A percentile compares a stretch with the other conserved stretches of the same genome.
Evolutionary conservation across 1,284 basidiomycete genomes (phyloP).

Genomic region (Thelephora terrestris): DNA sequence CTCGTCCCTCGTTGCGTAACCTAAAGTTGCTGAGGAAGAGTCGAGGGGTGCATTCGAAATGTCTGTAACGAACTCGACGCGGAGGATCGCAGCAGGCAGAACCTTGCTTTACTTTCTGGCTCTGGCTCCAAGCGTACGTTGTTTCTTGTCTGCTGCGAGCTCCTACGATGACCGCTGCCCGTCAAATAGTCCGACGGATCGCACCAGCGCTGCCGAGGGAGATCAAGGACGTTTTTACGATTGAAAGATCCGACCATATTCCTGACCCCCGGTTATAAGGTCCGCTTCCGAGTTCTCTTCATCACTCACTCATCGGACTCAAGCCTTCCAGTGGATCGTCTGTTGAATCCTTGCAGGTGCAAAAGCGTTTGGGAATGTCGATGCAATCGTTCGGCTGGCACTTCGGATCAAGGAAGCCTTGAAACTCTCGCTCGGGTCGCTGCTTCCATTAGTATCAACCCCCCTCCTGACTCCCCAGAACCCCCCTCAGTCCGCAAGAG

Average conservation of each 20-base stretch:
- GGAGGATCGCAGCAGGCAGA: constrained; percentile 22
- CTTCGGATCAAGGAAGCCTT: constrained; percentile 24
- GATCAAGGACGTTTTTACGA: constrained; percentile 26
- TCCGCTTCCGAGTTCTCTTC: constrained; percentile 3
- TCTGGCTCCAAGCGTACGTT: constrained; percentile 45
- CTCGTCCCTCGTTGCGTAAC: too few species aligned
- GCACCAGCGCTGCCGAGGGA: constrained; percentile 55
- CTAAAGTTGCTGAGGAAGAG: constrained; percentile 66
- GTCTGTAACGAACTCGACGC: constrained; percentile 35
- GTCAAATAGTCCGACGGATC: constrained; percentile 37
- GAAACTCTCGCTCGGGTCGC: constrained; percentile 42
- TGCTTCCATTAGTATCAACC: constrained; percentile 24
- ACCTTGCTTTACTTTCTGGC: constrained; percentile 16
- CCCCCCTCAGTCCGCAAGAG: not conserved
- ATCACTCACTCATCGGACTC: constrained; percentile 6
- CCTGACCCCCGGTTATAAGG: constrained; percentile 11
- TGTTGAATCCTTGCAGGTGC: constrained; percentile 57
- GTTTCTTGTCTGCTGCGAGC: not conserved
- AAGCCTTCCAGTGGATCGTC: constrained; percentile 34
- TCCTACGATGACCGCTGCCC: not conserved
- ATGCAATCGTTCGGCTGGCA: constrained; percentile 26
- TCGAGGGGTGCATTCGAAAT: constrained; percentile 66
- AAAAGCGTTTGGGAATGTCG: constrained; percentile 44
- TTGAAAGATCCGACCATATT: not conserved
- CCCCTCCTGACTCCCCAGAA: constrained; percentile 10